phyloP scores from a whole-genome alignment of 352 stramenopile genomes.

The Peronospora belbahrii region DNA sequence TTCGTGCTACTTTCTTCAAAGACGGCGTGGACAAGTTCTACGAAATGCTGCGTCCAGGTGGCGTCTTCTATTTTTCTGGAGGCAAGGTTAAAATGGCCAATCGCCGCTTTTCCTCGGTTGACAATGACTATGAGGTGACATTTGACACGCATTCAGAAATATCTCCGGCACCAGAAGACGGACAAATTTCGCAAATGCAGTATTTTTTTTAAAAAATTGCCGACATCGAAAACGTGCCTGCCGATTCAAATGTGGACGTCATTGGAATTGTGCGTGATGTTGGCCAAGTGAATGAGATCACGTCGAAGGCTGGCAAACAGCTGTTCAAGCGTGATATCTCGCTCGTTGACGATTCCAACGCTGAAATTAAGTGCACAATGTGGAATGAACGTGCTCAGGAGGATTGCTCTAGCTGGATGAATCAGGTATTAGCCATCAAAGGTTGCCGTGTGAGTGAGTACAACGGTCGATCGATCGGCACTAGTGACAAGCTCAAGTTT shows the following conservation, averaged over 20 bases:
- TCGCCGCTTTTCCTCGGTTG: conserved; percentile 93
- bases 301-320: conserved; percentile 92
- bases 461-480: conserved; percentile 88
- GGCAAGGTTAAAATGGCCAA: conserved; percentile 97
- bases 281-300: conserved; percentile 87
- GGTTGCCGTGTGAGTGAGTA: conserved; percentile 89
- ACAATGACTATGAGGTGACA: conserved; percentile 97
- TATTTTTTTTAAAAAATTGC: conserved; percentile 94
- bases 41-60: conserved; percentile 75
- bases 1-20: conserved; percentile 98
- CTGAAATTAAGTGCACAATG: conserved; percentile 94
- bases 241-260: conserved; percentile 90
- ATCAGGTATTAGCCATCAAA: conserved; percentile 94
- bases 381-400: conserved; percentile 90
- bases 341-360: conserved; percentile 93
- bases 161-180: conserved; percentile 81
- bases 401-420: conserved; percentile 77
- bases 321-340: conserved; percentile 95
- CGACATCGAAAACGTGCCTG: conserved; percentile 82
- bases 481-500: conserved; percentile 75
- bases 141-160: conserved; percentile 96
- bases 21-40: conserved; percentile 97
- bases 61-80: conserved; percentile 92
- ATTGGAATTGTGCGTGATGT: conserved; percentile 94
- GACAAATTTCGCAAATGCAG: conserved; percentile 83